phyloP scores from a whole-genome alignment of 108 stramenopile species.

The Aurantiochytrium sp. region DNA sequence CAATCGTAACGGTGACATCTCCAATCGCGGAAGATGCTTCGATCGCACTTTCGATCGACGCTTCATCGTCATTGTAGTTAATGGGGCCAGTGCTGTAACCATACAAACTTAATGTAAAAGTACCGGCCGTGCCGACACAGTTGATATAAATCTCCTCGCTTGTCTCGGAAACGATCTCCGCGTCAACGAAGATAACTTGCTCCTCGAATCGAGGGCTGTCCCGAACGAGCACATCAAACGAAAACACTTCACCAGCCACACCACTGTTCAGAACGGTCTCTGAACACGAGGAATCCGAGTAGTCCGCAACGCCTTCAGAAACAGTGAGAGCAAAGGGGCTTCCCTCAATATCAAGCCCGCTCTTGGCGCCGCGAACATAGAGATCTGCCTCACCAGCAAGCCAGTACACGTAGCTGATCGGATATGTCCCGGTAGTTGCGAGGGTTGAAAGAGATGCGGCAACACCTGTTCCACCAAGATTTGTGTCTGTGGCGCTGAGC shows the following conservation, averaged over 20 bases:
- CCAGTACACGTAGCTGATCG: conserved; percentile 57
- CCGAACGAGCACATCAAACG: conserved; percentile 48
- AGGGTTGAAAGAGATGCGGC: background rate
- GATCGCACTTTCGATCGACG: conserved; percentile 49
- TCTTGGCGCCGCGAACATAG: conserved; percentile 28
- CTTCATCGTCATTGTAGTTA: conserved; percentile 63
- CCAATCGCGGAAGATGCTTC: conserved; percentile 66
- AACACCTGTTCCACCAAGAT: background rate
- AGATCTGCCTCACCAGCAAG: conserved; percentile 58
- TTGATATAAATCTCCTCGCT: background rate
- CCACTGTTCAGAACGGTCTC: conserved; percentile 46
- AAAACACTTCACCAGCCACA: conserved; percentile 52
- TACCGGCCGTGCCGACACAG: conserved; percentile 26
- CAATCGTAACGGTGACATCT: conserved; percentile 45
- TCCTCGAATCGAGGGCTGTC: conserved; percentile 51
- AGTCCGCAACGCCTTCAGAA: conserved; percentile 36
- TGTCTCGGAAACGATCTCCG: background rate
- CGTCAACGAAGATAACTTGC: conserved; percentile 46
- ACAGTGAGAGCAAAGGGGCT: conserved; percentile 52
- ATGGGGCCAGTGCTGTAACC: conserved; percentile 56
- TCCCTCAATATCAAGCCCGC: conserved; percentile 46
- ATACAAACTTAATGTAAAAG: conserved; percentile 53
- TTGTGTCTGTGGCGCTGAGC: background rate
- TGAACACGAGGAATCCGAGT: conserved; percentile 47
- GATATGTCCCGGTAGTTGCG: conserved; percentile 53